phyloP scores from a whole-genome alignment of 2,329 filamentous ascomycete species.

The Chrysoporthe cubensis region DNA sequence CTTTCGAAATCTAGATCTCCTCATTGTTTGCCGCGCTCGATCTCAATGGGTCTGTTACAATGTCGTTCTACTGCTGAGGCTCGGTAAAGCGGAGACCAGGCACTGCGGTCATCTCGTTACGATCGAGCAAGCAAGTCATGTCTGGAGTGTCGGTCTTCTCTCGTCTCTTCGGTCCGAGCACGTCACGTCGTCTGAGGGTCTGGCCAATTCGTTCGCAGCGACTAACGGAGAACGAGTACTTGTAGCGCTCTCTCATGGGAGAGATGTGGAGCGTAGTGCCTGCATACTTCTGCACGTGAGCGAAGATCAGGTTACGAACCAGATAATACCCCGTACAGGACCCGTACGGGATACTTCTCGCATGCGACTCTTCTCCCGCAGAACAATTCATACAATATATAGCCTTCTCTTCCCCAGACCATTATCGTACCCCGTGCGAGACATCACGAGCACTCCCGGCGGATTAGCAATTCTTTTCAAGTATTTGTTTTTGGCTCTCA shows the following conservation, averaged over 20 bases:
- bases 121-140: neutral
- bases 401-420: neutral
- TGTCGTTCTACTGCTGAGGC: neutral
- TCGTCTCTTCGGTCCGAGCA: neutral
- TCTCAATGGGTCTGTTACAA: neutral
- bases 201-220: neutral
- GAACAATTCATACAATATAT: neutral
- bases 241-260: neutral
- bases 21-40: neutral
- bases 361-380: no score
- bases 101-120: neutral
- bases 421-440: neutral
- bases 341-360: neutral
- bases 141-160: neutral
- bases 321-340: neutral
- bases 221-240: neutral
- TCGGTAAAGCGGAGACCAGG: neutral
- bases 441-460: neutral
- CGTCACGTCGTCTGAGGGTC: neutral
- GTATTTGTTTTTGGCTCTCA: constrained; percentile 28
- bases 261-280: neutral
- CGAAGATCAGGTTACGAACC: neutral
- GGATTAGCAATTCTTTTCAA: constrained; percentile 18
- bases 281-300: neutral
- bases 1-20: neutral